Evolutionary conservation across 441 rosid species (phyloP).

Genomic region (Viola pubescens): DNA sequence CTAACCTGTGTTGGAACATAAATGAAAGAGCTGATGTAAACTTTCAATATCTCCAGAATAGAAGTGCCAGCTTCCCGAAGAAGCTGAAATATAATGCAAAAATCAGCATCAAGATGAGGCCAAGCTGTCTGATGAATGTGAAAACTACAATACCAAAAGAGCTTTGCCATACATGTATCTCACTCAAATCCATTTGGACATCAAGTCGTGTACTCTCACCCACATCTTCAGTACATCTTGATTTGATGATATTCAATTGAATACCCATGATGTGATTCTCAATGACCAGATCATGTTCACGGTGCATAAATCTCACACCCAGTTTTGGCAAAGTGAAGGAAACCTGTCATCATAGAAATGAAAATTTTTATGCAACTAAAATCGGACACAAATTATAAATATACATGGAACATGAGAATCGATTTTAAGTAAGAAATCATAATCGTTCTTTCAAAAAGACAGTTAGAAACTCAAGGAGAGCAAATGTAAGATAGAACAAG

Average conservation of each 20-base stretch:
- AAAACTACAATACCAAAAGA: conserved; percentile 21
- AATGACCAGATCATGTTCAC: conserved; percentile 50
- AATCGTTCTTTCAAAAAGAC: background rate
- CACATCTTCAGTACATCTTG: conserved; percentile 69
- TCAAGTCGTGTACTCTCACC: conserved; percentile 93
- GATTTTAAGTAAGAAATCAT: background rate
- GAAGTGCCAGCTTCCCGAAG: conserved; percentile 78
- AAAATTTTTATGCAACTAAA: background rate
- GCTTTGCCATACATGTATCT: conserved; percentile 78
- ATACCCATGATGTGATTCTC: conserved; percentile 87
- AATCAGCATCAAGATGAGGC: conserved; percentile 18
- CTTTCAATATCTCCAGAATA: conserved; percentile 83
- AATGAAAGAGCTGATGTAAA: conserved; percentile 63
- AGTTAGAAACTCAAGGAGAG: background rate
- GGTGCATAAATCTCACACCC: conserved; percentile 73
- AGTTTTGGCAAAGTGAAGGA: conserved; percentile 71
- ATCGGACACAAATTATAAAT: background rate
- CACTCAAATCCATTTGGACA: conserved; percentile 81
- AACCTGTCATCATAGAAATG: conserved; percentile 33
- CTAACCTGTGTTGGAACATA: conserved; percentile 80
- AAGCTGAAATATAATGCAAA: conserved; percentile 57
- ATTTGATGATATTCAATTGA: conserved; percentile 64
- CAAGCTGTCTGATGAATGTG: conserved; percentile 15
- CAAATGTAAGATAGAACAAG: no score
- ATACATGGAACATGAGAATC: background rate